Conservation (phyloP, 192 early-diverging fungal genomes). For the Physocladia obscura region DNA sequence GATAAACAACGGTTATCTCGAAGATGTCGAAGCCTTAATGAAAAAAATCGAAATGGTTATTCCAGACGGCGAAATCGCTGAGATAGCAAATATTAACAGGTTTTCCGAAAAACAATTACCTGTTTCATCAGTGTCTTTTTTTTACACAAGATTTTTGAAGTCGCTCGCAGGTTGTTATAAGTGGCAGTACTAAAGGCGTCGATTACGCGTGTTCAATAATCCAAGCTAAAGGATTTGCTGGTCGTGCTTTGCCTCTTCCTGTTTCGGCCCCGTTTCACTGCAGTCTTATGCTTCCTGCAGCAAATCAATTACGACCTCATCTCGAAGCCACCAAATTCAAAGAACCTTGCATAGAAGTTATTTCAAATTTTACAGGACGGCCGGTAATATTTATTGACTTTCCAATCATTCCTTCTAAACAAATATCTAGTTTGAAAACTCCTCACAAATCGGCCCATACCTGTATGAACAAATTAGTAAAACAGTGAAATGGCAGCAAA, state of each 20-base stretch:
- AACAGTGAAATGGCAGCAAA: constrained; percentile 88
- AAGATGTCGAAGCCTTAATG: constrained; percentile 69
- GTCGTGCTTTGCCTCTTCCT: constrained; percentile 82
- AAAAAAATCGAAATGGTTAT: constrained; percentile 59
- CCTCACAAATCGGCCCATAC: constrained; percentile 62
- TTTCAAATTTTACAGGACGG: constrained; percentile 87
- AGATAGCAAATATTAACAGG: constrained; percentile 88
- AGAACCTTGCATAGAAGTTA: constrained; percentile 77
- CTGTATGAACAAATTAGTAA: constrained; percentile 78
- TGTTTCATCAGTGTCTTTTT: neutral
- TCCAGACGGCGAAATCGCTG: constrained; percentile 72
- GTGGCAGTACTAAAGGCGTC: constrained; percentile 83
- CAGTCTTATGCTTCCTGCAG: constrained; percentile 84
- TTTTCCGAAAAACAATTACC: constrained; percentile 24
- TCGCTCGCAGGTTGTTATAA: constrained; percentile 76
- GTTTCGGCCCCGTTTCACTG: constrained; percentile 98
- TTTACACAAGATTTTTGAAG: neutral
- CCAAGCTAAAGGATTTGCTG: constrained; percentile 79
- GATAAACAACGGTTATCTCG: constrained; percentile 69
- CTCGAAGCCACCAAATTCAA: constrained; percentile 71
- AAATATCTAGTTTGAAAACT: constrained; percentile 44
- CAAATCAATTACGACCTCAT: constrained; percentile 67
- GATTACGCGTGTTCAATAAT: constrained; percentile 79
- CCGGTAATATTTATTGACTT: constrained; percentile 56
- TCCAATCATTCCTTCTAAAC: neutral